Evolutionary conservation across 78 protist genomes (phyloP), one percentile per base, ranked within the genome.

Genomic region (Speleostelium caveatum): DNA sequence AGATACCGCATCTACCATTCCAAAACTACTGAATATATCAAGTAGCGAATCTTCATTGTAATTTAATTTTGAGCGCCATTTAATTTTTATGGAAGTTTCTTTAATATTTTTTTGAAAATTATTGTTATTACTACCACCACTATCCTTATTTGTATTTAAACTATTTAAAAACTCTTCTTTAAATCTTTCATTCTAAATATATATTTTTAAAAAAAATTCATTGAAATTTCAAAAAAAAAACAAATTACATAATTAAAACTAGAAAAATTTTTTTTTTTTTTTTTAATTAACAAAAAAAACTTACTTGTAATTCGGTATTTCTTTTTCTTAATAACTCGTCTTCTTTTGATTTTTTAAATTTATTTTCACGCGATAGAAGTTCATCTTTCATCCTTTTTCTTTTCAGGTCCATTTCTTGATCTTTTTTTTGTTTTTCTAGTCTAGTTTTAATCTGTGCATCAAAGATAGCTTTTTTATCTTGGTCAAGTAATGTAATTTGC

Each of bases 321-420:
- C 73, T 60, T 26, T 56, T 24, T 12, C 22, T 21, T 39, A 26
- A 7, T 39, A 35, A 1, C 19, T 74, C 56, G 10, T 49, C 30
- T 58, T 74, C 42, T 69, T 24, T 69, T 45, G 49, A 56, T 62
- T 83, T 74, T 69, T 83, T 83, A 12, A 42, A 36, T 45, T 56
- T 42, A 6, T 60, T 63, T 24, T 83, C 91, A n/a, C 68, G 12
- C 3, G 17, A 2, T 14, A 24, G 30, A 24, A 83, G 62, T 28
- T 83, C 62, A 17, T 69, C 78, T 24, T 67, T 83, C 91, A 83
- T 83, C 17, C 26, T 35, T 35, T 71, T 83, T 69, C 91, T 35
- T 2, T 26, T 65, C 2, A 30, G 41, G 45, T 69, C 91, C 91
- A 83, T 83, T 33, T 51, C 91, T 16, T 56, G 61, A 39, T 83